Base-by-base conservation (phyloP, 768 basidiomycete species). In the Tylopilus felleus region DNA sequence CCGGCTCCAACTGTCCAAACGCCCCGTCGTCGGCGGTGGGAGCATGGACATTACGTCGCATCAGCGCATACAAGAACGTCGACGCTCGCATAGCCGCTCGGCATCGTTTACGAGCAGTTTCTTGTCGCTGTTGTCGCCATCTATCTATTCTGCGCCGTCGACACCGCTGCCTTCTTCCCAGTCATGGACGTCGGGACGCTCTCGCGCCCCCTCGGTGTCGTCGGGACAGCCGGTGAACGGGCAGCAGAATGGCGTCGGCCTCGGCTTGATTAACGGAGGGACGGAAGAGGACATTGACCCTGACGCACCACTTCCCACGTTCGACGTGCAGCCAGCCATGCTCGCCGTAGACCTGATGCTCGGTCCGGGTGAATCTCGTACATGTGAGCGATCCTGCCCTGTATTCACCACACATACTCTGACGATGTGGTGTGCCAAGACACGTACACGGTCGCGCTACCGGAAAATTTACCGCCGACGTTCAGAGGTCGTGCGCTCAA, bases 301-400 rank as follows among this genome's bases (percentile, higher is more conserved):
- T 0, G 86, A 87, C 31, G 68, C 70, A 4, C 86, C 85, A 0
- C 68, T 98, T 17, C 94, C 96, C 1, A 93, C 91, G 1, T 85
- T 96, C 23, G 87, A 94, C 57, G 84, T 88, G 0, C 87, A 88
- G 53, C 88, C 90, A 10, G 81, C 88, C 29, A 88, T 98, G 82
- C 75, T 98, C 10, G 93, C 89, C 0, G 91, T 99, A 0, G 97
- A 98, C 70, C 66, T 98, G 28, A 72, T 76, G 5, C 76, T 99
- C 17, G 77, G 73, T 4, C 91, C 93, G n/a, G 93, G 94, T 5
- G 88, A 95, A 69, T 87, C 83, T 31, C 80, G 84, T 55, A 88
- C 80, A 57, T 97, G 93, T 95, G 65, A 64, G 69, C 38, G 8
- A 9, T 21, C 21, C 14, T 23, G 17, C 8, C 2, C 2, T 29